phyloP scores from a whole-genome alignment of 2,329 filamentous ascomycete genomes.

The Aspergillus oerlinghausenensis region DNA sequence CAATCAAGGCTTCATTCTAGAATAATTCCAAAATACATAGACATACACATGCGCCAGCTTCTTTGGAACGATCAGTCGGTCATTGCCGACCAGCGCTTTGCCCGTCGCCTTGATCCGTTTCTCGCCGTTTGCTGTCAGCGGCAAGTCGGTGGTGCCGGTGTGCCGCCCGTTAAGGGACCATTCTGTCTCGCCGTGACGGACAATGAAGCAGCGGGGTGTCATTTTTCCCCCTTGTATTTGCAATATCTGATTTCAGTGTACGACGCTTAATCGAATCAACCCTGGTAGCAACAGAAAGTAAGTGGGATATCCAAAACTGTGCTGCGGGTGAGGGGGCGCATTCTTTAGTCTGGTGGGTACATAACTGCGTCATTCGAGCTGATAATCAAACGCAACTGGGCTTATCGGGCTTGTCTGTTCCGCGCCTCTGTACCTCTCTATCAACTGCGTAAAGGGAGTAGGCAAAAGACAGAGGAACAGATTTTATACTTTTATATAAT shows the following conservation, averaged over 20 bases:
- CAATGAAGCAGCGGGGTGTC: slow-evolving; percentile 71
- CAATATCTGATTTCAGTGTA: background rate
- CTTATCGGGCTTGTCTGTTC: background rate
- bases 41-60: slow-evolving; percentile 77
- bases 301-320: background rate
- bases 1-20: background rate
- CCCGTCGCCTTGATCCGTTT: slow-evolving; percentile 72
- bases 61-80: slow-evolving; percentile 76
- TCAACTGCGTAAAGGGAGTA: too few relatives aligned
- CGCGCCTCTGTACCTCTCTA: too few relatives aligned
- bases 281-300: background rate
- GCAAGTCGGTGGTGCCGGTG: slow-evolving; percentile 81
- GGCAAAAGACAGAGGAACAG: too few relatives aligned
- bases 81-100: slow-evolving; percentile 74
- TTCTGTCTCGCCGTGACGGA: slow-evolving; percentile 91
- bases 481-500: too few relatives aligned
- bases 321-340: background rate
- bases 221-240: slow-evolving; percentile 17
- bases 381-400: background rate
- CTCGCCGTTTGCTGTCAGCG: slow-evolving; percentile 76
- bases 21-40: slow-evolving; percentile 23
- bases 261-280: background rate
- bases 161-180: slow-evolving; percentile 86
- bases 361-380: background rate
- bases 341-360: background rate